Base-by-base conservation (phyloP, 768 basidiomycete species). In the Cystofilobasidium bisporidii region DNA sequence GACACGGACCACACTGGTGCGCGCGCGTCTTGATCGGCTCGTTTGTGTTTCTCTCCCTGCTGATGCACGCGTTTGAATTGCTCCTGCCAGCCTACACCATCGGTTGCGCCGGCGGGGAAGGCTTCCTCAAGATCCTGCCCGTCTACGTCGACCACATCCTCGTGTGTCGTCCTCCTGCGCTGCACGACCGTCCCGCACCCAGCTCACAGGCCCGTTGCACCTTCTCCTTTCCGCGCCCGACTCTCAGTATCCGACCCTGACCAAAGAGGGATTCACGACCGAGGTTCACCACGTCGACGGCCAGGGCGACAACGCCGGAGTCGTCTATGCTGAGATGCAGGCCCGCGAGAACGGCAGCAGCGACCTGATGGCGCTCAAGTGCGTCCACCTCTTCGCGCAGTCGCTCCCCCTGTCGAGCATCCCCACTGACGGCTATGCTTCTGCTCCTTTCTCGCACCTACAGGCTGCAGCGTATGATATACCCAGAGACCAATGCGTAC, bases 51-150 rank as follows among this genome's bases (percentile, higher is more conserved):
- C 24, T 40, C 26, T 24, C 10, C 32, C 10, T 15, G 36, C n/a
- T n/a, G n/a, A n/a, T n/a, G n/a, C n/a, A n/a, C n/a, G n/a, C n/a
- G n/a, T n/a, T n/a, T n/a, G n/a, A n/a, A n/a, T n/a, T n/a, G n/a
- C n/a, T n/a, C n/a, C n/a, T n/a, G n/a, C n/a, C 93, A 56, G 90
- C 90, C 12, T 99, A 97, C 76, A 98, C 96, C 14, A 87, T 94
- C 64, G 87, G 88, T 4, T 98, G 94, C 12, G 96, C 96, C 17
- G 96, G 96, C 70, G 86, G 87, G 68, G 88, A 94, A 73, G 96
- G 96, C 4, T 80, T 81, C 71, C 71, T 80, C 33, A 76, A 75
- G 56, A 79, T 80, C 71, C 71, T 80, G 14, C 88, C 89, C 24
- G 86, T 98, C 72, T 99, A 91, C 73, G 80, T 98, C 33, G 96